Base-by-base conservation (phyloP, 2,329 filamentous ascomycete genomes). In the Lachnellula hyalina region DNA sequence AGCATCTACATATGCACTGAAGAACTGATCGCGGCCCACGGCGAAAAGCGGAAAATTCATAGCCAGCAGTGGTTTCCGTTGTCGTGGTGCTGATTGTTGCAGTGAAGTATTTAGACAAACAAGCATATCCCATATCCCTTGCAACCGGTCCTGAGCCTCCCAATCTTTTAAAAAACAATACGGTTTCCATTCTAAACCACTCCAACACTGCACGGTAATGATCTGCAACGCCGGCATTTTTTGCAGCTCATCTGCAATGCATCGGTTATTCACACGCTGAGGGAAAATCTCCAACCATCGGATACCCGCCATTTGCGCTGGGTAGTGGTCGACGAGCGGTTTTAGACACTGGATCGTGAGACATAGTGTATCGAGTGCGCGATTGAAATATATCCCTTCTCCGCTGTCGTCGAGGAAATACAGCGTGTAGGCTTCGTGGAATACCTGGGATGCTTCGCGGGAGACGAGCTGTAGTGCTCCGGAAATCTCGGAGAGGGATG, bases 321-420 rank as follows among this genome's bases (percentile, higher is more conserved):
- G 12, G 8, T 15, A 40, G 5, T 1, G 2, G 1, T 15, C 1
- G 2, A 40, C 2, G 2, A 40, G 14, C 14, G 17, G 36, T 6
- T 15, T 40, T 7, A 28, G 7, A 28, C 7, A 28, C 28, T 28
- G 2, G 7, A 9, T 9, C 8, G 28, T 28, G n/a, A 25, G 46
- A 25, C 23, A 17, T 28, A 32, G 15, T 2, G 19, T 48, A 35
- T 61, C 61, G 1, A 58, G 28, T 2, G 44, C 11, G 1, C 56
- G 57, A 14, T 57, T 63, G 49, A 61, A 61, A 12, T 55, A 60
- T 4, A 59, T 5, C 14, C 36, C 36, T 2, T 38, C 36, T 3
- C 5, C 36, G 12, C 47, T 3, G 38, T 42, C 15, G 23, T 44
- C n/a, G 41, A 45, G 3, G n/a, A 25, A 12, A 34, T 54, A 12